A percentile compares a stretch with the other conserved stretches of the same genome.
phyloP scores from a whole-genome alignment of 2,329 filamentous ascomycete species.

The Clarireedia paspali region DNA sequence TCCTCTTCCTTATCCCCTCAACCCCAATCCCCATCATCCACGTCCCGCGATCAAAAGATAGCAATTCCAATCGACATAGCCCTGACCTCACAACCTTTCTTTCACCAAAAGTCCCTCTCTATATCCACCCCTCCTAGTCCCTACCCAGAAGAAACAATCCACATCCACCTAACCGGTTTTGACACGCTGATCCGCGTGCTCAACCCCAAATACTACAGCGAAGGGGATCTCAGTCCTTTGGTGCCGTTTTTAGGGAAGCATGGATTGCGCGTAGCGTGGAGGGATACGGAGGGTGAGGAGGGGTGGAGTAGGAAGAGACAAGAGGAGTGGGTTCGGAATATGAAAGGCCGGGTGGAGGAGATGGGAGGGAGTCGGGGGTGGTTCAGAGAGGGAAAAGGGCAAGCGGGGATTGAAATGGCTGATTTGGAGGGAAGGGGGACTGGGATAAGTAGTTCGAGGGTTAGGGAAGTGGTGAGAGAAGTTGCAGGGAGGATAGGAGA shows the following conservation, averaged over 20 bases:
- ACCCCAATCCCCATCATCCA: too few relatives aligned
- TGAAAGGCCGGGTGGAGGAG: slow-evolving; percentile 42
- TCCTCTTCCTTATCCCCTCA: not conserved
- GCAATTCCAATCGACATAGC: slow-evolving; percentile 47
- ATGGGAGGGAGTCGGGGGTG: slow-evolving; percentile 39
- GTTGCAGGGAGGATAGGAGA: slow-evolving; percentile 48
- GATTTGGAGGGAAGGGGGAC: slow-evolving; percentile 37
- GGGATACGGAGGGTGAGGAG: slow-evolving; percentile 40
- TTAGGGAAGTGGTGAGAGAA: slow-evolving; percentile 36
- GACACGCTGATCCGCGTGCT: slow-evolving; percentile 70
- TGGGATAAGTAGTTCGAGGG: slow-evolving; percentile 51
- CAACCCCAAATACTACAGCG: slow-evolving; percentile 65
- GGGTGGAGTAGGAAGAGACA: slow-evolving; percentile 50
- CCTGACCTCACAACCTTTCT: slow-evolving; percentile 44
- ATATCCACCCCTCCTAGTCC: not conserved
- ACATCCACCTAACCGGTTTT: slow-evolving; percentile 66
- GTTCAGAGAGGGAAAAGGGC: slow-evolving; percentile 42
- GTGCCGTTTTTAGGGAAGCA: slow-evolving; percentile 57
- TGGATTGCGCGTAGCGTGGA: slow-evolving; percentile 54
- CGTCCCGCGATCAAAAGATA: not conserved
- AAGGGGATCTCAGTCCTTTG: slow-evolving; percentile 39
- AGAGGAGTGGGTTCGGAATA: slow-evolving; percentile 47
- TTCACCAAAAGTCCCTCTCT: not conserved
- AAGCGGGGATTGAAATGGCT: slow-evolving; percentile 49
- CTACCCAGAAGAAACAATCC: slow-evolving; percentile 24